Percentiles rank a stretch among this genome's conserved stretches.
Conservation (phyloP, 2,329 filamentous ascomycete species). For the Ampelomyces quisqualis region DNA sequence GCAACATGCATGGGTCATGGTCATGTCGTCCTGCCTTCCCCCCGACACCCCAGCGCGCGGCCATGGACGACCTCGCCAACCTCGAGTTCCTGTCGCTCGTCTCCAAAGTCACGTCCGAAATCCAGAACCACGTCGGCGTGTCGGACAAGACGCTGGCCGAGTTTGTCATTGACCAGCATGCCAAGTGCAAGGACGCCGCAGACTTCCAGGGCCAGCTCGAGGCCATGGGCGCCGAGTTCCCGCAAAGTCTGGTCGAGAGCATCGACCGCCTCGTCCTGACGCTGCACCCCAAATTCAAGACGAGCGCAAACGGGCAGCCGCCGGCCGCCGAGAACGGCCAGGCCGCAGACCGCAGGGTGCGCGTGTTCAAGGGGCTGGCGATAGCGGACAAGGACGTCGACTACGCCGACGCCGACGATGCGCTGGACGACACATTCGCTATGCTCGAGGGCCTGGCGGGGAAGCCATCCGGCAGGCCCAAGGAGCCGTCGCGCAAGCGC, state of each 20-base stretch:
- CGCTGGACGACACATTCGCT: slow-evolving; percentile 89
- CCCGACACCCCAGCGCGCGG: slow-evolving; percentile 6
- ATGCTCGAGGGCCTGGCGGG: slow-evolving; percentile 82
- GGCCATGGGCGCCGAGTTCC: slow-evolving; percentile 78
- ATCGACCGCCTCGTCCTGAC: slow-evolving; percentile 84
- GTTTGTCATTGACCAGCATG: slow-evolving; percentile 89
- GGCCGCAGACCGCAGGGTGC: slow-evolving; percentile 68
- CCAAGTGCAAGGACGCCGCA: slow-evolving; percentile 67
- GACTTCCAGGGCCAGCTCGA: slow-evolving; percentile 77
- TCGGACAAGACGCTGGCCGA: slow-evolving; percentile 94
- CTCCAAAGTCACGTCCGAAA: slow-evolving; percentile 88
- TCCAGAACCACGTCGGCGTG: slow-evolving; percentile 90
- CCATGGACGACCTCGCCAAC: slow-evolving; percentile 87
- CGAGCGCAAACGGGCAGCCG: slow-evolving; percentile 35
- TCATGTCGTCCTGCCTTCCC: slow-evolving; percentile 2
- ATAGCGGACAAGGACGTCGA: slow-evolving; percentile 73
- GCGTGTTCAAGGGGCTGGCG: slow-evolving; percentile 86
- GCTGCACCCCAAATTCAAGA: slow-evolving; percentile 88
- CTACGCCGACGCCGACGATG: slow-evolving; percentile 59
- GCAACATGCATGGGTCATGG: no score
- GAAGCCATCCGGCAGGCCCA: slow-evolving; percentile 34
- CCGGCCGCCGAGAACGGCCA: slow-evolving; percentile 53
- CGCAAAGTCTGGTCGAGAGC: slow-evolving; percentile 82
- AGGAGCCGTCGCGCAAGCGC: slow-evolving; percentile 57
- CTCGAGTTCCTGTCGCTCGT: slow-evolving; percentile 93